These are phyloP conservation scores for Daldinia sp. DNA, from an alignment of 2,329 filamentous ascomycete species.

Conservation along the genomic window DNA sequence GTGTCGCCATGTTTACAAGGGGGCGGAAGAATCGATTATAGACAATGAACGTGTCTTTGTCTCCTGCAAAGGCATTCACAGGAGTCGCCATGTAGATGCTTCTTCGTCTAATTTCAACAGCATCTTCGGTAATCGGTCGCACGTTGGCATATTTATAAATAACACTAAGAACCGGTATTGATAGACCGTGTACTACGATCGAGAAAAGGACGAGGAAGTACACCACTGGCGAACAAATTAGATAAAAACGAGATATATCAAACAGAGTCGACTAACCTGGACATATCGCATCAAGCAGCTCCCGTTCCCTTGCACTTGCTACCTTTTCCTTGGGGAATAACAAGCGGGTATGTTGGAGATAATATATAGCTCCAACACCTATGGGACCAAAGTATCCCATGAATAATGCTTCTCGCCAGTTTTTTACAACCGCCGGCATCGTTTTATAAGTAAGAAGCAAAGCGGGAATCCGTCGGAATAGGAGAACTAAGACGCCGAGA, in stretches of 20 bases:
- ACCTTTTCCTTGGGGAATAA: conserved; percentile 53
- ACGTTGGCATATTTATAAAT: conserved; percentile 57
- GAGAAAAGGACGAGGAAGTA: conserved; percentile 59
- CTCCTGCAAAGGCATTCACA: conserved; percentile 56
- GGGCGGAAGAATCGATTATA: conserved; percentile 63
- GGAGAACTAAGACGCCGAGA: conserved; percentile 64
- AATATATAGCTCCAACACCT: conserved; percentile 81
- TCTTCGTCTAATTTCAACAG: conserved; percentile 55
- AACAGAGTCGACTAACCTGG: conserved; percentile 45
- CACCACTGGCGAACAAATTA: conserved; percentile 48
- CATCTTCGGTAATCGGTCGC: conserved; percentile 58
- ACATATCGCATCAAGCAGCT: conserved; percentile 54
- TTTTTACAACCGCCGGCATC: conserved; percentile 64
- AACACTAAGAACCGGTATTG: conserved; percentile 58
- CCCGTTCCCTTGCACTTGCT: conserved; percentile 43
- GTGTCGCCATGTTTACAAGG: conserved; percentile 28
- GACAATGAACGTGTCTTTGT: conserved; percentile 57
- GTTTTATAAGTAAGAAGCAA: conserved; percentile 66
- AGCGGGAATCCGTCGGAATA: conserved; percentile 69
- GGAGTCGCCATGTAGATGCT: conserved; percentile 55
- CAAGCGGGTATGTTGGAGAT: conserved; percentile 66
- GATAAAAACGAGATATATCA: not conserved
- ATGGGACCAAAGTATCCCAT: conserved; percentile 81
- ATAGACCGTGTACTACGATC: conserved; percentile 61
- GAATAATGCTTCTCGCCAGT: conserved; percentile 70